These are phyloP conservation scores for Pseudoturritis turrita DNA, from an alignment of 345 rosid species.

Conservation along the genomic window DNA sequence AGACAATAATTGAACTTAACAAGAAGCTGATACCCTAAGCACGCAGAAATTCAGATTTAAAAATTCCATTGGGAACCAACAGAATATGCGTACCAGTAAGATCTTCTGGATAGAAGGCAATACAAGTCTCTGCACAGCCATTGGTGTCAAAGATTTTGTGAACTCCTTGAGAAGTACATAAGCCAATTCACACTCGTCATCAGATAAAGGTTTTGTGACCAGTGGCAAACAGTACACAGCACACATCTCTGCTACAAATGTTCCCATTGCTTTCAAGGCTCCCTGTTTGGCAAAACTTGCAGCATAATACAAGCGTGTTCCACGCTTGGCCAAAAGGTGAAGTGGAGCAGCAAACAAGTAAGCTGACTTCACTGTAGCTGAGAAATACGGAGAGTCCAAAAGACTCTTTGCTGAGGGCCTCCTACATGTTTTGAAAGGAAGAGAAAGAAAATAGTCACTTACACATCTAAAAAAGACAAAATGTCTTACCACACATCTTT, in stretches of 20 bases:
- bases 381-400: conserved; percentile 84
- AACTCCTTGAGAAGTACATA: conserved; percentile 70
- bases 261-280: conserved; percentile 78
- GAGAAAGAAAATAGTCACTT: conserved; percentile 8
- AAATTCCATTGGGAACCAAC: conserved; percentile 9
- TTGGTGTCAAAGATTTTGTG: conserved; percentile 60
- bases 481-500: neutral
- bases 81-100: conserved; percentile 55
- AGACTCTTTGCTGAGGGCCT: conserved; percentile 78
- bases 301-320: conserved; percentile 65
- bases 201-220: conserved; percentile 49
- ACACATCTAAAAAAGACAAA: neutral
- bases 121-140: conserved; percentile 60
- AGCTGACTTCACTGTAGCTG: conserved; percentile 70
- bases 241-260: conserved; percentile 82
- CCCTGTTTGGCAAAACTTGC: conserved; percentile 87
- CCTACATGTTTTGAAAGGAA: conserved; percentile 44
- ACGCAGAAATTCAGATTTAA: neutral
- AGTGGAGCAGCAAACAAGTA: conserved; percentile 83
- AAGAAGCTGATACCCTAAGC: conserved; percentile 7
- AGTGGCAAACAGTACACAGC: conserved; percentile 72
- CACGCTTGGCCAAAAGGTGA: conserved; percentile 67
- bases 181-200: conserved; percentile 78
- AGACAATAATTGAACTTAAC: conserved; percentile 17
- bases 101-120: conserved; percentile 84